Conservation (phyloP, 2,329 filamentous ascomycete species). For the Cercospora brassicicola region DNA sequence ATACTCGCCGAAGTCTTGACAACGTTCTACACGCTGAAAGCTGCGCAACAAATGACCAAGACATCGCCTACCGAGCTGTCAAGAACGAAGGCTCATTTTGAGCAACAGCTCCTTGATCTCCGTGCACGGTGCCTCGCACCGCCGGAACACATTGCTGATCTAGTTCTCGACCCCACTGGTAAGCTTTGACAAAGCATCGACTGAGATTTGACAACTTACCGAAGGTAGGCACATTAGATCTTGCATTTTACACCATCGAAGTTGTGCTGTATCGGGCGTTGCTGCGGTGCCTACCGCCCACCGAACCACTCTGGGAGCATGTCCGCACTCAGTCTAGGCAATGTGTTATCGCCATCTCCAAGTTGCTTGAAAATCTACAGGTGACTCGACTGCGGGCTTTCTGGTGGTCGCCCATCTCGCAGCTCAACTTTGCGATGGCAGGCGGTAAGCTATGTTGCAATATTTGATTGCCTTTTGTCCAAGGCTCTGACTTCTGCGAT, state of each 20-base stretch:
- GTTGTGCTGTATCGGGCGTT: conserved; percentile 26
- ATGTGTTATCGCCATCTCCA: conserved; percentile 18
- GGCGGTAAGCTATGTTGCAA: not conserved
- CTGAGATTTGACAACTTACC: not conserved
- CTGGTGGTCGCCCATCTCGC: conserved; percentile 30
- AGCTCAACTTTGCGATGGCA: conserved; percentile 23
- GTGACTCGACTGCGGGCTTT: conserved; percentile 28
- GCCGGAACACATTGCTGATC: conserved; percentile 15
- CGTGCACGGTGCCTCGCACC: conserved; percentile 19
- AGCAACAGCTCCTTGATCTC: conserved; percentile 23
- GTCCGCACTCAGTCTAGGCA: conserved; percentile 22
- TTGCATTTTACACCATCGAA: conserved; percentile 26
- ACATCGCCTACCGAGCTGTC: conserved; percentile 17
- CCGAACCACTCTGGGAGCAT: conserved; percentile 8
- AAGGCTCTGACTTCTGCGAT: conserved; percentile 6
- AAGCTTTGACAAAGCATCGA: not conserved
- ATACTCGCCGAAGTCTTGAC: conserved; percentile 26
- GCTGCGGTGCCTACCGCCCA: conserved; percentile 22
- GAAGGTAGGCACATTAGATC: conserved; percentile 21
- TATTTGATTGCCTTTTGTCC: not conserved
- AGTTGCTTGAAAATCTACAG: conserved; percentile 27
- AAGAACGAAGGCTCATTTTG: conserved; percentile 21
- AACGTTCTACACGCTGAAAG: conserved; percentile 27
- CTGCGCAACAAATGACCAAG: conserved; percentile 15
- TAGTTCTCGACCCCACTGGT: conserved; percentile 29